These are phyloP conservation scores for Artemisia annua DNA, from an alignment of 129 eudicot species.

Conservation along the genomic window DNA sequence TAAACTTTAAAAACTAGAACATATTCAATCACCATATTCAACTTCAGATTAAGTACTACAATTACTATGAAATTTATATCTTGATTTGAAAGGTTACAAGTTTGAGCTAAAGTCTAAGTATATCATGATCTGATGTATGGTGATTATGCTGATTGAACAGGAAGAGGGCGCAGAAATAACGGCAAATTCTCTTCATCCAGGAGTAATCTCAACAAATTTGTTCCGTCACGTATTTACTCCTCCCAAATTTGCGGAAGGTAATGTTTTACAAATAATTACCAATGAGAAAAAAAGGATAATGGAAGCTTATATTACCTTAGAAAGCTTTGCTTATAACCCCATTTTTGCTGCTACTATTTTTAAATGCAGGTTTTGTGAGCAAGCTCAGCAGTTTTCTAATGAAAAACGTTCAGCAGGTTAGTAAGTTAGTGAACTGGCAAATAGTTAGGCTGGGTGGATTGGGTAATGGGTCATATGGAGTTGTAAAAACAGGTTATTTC, in stretches of 20 bases:
- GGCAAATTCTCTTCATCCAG: too few species aligned
- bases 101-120: too few species aligned
- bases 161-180: too few species aligned
- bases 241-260: too few species aligned
- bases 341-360: neutral
- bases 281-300: neutral
- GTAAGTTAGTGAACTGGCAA: constrained; percentile 17
- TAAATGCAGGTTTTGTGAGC: constrained; percentile 52
- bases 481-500: too few species aligned
- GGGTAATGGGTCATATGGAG: too few species aligned
- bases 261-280: constrained; percentile 9
- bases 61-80: neutral
- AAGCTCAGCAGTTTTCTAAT: constrained; percentile 49
- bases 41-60: neutral
- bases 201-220: too few species aligned
- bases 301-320: neutral
- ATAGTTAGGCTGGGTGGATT: neutral
- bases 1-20: neutral
- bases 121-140: too few species aligned
- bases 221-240: too few species aligned
- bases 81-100: too few species aligned
- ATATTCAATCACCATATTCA: neutral
- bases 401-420: constrained; percentile 77
- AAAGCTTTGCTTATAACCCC: neutral
- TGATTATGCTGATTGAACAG: too few species aligned